phyloP scores from a whole-genome alignment of 2,329 filamentous ascomycete genomes.

The Phialocephala subalpina region DNA sequence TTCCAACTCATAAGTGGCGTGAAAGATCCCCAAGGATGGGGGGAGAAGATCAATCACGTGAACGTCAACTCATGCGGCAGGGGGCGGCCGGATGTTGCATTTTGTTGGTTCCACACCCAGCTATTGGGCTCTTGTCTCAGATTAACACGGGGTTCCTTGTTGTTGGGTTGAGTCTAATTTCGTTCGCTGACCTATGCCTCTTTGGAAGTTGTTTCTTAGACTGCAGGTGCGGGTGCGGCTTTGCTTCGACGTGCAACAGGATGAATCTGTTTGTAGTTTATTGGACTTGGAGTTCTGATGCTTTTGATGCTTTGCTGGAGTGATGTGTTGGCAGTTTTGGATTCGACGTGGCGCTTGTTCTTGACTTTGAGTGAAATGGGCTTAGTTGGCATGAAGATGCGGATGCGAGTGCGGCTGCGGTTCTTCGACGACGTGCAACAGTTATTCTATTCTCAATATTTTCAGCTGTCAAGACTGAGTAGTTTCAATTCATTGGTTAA shows the following conservation, averaged over 20 bases:
- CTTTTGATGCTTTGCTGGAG: neutral
- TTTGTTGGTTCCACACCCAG: neutral
- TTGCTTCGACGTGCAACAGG: neutral
- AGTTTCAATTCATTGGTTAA: too few relatives aligned
- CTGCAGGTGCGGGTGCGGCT: neutral
- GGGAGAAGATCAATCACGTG: neutral
- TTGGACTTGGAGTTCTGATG: neutral
- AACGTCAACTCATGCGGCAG: neutral
- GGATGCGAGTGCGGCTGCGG: neutral
- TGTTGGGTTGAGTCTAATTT: neutral
- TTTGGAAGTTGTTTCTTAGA: neutral
- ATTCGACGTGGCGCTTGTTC: neutral
- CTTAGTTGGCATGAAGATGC: neutral
- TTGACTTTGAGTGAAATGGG: neutral
- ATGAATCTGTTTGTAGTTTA: neutral
- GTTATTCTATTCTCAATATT: neutral
- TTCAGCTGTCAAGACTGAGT: too few relatives aligned
- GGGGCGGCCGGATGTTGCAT: neutral
- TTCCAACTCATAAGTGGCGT: neutral
- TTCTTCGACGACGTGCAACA: neutral
- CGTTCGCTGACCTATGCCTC: neutral
- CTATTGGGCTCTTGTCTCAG: slow-evolving; percentile 2
- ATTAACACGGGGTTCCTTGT: neutral
- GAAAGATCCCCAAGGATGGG: neutral
- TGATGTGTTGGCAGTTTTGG: neutral